Conservation (phyloP, 495 filamentous ascomycete species). For the Aspergillus ellipticus region DNA sequence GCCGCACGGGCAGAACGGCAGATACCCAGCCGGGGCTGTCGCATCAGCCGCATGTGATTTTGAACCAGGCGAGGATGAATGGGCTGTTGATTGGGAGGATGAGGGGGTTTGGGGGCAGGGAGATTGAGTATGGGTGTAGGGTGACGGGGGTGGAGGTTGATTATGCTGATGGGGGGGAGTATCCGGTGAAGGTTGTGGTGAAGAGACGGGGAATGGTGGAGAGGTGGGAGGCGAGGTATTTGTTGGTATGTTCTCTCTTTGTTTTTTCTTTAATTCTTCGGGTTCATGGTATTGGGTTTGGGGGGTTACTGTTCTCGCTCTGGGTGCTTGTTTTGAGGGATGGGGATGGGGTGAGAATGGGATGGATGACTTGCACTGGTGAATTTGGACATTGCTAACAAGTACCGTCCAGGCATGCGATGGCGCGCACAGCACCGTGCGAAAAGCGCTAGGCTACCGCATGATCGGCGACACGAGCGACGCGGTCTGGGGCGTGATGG, state of each 20-base stretch:
- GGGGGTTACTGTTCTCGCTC: too few relatives aligned
- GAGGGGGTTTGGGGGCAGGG: conserved; percentile 38
- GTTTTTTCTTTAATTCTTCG: not conserved
- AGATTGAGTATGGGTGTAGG: conserved; percentile 59
- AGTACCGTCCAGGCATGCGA: conserved; percentile 71
- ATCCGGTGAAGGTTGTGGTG: conserved; percentile 52
- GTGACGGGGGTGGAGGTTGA: conserved; percentile 56
- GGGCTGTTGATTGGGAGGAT: conserved; percentile 54
- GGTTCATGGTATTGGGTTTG: too few relatives aligned
- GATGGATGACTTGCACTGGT: too few relatives aligned
- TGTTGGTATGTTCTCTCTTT: conserved; percentile 47
- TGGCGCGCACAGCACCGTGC: conserved; percentile 69
- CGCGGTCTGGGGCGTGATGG: conserved; percentile 80
- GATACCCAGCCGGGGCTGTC: conserved; percentile 64
- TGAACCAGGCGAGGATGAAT: conserved; percentile 74
- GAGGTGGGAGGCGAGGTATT: conserved; percentile 63
- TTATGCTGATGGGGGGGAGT: conserved; percentile 39
- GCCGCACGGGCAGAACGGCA: conserved; percentile 49
- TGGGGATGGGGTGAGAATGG: too few relatives aligned
- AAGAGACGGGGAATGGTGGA: conserved; percentile 50
- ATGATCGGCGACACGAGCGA: conserved; percentile 76
- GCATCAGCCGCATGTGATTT: conserved; percentile 68
- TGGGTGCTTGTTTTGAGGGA: too few relatives aligned
- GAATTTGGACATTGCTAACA: too few relatives aligned
- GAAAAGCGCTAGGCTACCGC: conserved; percentile 61